Percentiles rank a stretch among this genome's conserved stretches.
Conservation (phyloP, 768 basidiomycete species). For the Dioszegia crocea region DNA sequence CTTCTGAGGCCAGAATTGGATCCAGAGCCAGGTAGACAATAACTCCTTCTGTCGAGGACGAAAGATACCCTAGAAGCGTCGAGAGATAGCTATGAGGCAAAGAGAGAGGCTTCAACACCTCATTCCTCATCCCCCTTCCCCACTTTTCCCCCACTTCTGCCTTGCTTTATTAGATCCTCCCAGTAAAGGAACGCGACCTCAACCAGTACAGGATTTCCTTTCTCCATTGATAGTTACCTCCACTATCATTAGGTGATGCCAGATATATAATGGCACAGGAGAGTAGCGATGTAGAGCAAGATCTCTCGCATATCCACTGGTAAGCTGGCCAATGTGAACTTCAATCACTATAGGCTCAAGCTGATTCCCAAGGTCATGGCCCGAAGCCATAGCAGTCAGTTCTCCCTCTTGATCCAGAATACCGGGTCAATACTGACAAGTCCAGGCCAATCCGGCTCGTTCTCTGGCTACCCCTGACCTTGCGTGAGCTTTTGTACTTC, state of each 20-base stretch:
- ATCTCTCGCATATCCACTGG: constrained; percentile 43
- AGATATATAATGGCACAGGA: constrained; percentile 7
- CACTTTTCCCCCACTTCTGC: too few species aligned
- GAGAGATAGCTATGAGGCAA: too few species aligned
- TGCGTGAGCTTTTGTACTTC: constrained; percentile 20
- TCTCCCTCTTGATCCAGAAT: background rate
- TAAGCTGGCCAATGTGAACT: too few species aligned
- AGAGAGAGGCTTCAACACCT: too few species aligned
- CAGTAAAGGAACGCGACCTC: too few species aligned
- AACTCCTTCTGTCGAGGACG: too few species aligned
- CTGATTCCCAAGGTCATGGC: constrained; percentile 35
- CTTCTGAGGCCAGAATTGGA: background rate
- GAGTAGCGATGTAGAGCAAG: constrained; percentile 24
- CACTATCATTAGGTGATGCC: background rate
- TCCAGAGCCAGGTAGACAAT: too few species aligned
- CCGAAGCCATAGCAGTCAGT: constrained; percentile 39
- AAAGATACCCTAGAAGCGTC: too few species aligned
- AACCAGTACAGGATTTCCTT: too few species aligned
- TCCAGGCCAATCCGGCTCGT: constrained; percentile 36
- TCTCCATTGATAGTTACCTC: too few species aligned
- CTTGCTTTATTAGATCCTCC: too few species aligned
- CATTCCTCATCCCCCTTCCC: too few species aligned
- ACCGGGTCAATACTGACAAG: background rate
- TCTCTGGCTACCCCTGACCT: constrained; percentile 32
- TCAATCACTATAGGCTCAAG: background rate